These are phyloP conservation scores for Tuber magnatum DNA, from an alignment of 495 filamentous ascomycete species.

Conservation along the genomic window DNA sequence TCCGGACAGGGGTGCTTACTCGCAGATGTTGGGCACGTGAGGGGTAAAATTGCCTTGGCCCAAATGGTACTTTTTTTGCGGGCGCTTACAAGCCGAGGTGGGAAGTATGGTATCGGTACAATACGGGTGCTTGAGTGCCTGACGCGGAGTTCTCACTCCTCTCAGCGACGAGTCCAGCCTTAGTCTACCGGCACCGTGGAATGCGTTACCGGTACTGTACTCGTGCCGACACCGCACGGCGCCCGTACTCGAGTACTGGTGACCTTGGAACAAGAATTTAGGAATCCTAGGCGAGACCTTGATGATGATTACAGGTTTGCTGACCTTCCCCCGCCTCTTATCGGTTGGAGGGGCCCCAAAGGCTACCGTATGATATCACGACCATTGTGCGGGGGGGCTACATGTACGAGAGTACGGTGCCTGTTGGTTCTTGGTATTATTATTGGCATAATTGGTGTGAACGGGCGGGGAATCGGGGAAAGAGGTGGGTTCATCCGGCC, in stretches of 20 bases:
- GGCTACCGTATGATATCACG: neutral
- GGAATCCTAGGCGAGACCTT: neutral
- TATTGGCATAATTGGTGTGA: neutral
- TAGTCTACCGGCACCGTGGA: too few relatives aligned
- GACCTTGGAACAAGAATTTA: neutral
- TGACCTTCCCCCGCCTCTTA: neutral
- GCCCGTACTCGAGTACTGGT: neutral
- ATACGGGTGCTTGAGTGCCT: neutral
- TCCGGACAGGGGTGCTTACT: constrained; percentile 19
- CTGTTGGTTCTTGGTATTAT: neutral
- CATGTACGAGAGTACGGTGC: too few relatives aligned
- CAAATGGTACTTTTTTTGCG: neutral
- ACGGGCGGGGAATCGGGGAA: neutral
- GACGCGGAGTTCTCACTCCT: neutral
- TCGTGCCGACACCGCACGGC: neutral
- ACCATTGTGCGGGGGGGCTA: neutral
- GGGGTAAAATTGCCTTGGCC: neutral
- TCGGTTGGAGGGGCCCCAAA: neutral
- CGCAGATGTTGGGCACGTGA: constrained; percentile 10
- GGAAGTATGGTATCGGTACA: neutral
- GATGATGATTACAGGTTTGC: neutral
- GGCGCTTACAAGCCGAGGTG: neutral
- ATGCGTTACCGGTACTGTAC: too few relatives aligned
- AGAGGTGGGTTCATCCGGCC: neutral
- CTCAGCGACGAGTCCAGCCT: neutral